Conservation (phyloP, 768 basidiomycete species). For the Dacryopinax primogenitus region DNA sequence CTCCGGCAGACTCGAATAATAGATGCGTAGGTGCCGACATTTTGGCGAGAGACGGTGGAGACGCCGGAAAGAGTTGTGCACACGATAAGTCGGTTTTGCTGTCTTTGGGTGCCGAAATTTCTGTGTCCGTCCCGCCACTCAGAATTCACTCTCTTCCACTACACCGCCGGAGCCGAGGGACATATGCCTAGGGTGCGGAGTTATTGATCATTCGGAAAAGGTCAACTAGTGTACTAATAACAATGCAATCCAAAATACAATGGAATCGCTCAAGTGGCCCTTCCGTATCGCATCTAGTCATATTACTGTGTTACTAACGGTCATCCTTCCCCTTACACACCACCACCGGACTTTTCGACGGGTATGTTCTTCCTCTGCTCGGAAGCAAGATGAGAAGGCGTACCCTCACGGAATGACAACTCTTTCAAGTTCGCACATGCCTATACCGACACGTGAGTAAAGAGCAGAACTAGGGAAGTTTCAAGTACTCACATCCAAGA, state of each 20-base stretch:
- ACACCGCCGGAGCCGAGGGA: too few relatives aligned
- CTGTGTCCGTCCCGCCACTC: neutral
- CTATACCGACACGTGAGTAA: conserved; percentile 27
- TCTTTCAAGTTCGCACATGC: conserved; percentile 65
- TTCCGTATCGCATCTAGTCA: neutral
- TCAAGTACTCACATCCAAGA: conserved; percentile 55
- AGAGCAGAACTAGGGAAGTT: neutral
- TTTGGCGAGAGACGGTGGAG: neutral
- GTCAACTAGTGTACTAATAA: neutral
- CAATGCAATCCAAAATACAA: conserved; percentile 5
- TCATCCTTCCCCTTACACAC: conserved; percentile 34
- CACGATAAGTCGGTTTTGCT: neutral
- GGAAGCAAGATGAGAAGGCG: conserved; percentile 21
- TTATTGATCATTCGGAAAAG: too few relatives aligned
- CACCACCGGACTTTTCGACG: conserved; percentile 44
- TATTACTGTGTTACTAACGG: neutral
- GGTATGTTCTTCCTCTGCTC: conserved; percentile 37
- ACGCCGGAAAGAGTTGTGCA: neutral
- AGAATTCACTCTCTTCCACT: too few relatives aligned
- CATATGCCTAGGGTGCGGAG: too few relatives aligned
- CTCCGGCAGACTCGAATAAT: conserved; percentile 86
- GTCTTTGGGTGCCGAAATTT: neutral
- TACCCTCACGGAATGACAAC: conserved; percentile 37
- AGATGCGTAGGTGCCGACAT: conserved; percentile 54
- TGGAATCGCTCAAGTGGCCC: neutral